Evolutionary conservation across 371 early-diverging fungal genomes (phyloP), one percentile per base, ranked within the genome.

Genomic region (Syncephalastrum contaminatum): DNA sequence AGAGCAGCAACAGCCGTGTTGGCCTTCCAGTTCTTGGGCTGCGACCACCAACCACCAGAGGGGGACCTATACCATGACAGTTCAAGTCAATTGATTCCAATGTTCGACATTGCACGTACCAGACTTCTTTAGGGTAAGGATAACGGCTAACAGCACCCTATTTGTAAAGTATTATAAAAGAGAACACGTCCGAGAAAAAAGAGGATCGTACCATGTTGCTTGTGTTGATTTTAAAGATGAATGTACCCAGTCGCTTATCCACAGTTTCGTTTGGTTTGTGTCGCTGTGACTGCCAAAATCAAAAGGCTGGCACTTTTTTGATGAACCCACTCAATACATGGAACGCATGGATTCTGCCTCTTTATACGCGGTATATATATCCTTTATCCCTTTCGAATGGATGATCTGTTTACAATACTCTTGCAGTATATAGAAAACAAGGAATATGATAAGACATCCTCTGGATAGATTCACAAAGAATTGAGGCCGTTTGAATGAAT

Each of bases 1-100:
- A 81, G 59, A 12, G 82, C 86, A 27, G 86, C 87, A 54, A 93
- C 78, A 43, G 81, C 66, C 4, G 91, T 86, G 85, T 95, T 95
- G 56, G 87, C 64, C 68, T 87, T 87, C 84, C 86, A 87, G 67
- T 81, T 76, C 66, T 88, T 88, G 44, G 95, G 94, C 67, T 85
- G 82, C 6, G 89, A 77, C 91, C 92, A 92, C 94, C 94, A 95
- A 49, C 93, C 95, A 67, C 95, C 94, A 44, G 89, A 61, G 62
- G 88, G 89, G 42, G 89, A 82, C 81, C 81, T 85, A 65, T 42
- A 41, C 13, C 36, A 30, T 30, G 5, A 2, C 36, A 30, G 0
- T 8, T 5, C 10, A 10, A 10, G 12, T 30, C 7, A 30, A 30
- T 30, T 30, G 36, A 30, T 8, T 30, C 36, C 0, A 8, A 10